Base-by-base conservation (phyloP, 2,329 filamentous ascomycete genomes). In the Westerdykella ornata region DNA sequence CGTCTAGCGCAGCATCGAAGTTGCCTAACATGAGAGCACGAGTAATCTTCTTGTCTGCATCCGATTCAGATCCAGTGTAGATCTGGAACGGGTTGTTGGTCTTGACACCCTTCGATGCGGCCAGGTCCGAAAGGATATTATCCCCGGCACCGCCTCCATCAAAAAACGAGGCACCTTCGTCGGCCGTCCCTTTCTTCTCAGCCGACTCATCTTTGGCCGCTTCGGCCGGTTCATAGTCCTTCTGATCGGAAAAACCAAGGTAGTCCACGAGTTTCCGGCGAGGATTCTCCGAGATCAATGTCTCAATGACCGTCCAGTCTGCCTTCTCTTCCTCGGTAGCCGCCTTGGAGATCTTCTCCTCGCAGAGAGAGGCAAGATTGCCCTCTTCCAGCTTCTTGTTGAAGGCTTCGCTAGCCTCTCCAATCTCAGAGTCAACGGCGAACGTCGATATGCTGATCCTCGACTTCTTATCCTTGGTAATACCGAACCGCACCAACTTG, bases 71-170 rank as follows among this genome's bases (percentile, higher is more conserved):
- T 18, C 88, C 87, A 20, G 81, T 82, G 61, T 90, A 86, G 15
- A 98, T 78, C 49, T 88, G 81, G 76, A 98, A 98, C 5, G 94
- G 92, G 56, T 89, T 89, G 66, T 95, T 88, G 4, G 87, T 94
- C 71, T 88, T 94, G 37, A 86, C 86, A 15, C 84, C 89, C 70
- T 96, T 96, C 16, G 85, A 90, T 34, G 89, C 84, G 28, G 88
- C 79, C 42, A 97, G 72, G 53, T 85, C 84, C 2, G 86, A 84
- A 47, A 98, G 71, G 69, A 98, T 97, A 63, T 85, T 87, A 46
- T 95, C 90, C 14, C 77, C 81, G 36, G 72, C 78, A 18, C 71
- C 74, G 36, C 75, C 75, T 52, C 89, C 85, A 12, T 74, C 80
- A 61, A 96, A 97, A 67, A 96, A 88, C 37, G 82, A 87, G 34